Evolutionary conservation across 805 yeast species (phyloP), one percentile per base, ranked within the genome.

Genomic region (Phaffomyces opuntiae): DNA sequence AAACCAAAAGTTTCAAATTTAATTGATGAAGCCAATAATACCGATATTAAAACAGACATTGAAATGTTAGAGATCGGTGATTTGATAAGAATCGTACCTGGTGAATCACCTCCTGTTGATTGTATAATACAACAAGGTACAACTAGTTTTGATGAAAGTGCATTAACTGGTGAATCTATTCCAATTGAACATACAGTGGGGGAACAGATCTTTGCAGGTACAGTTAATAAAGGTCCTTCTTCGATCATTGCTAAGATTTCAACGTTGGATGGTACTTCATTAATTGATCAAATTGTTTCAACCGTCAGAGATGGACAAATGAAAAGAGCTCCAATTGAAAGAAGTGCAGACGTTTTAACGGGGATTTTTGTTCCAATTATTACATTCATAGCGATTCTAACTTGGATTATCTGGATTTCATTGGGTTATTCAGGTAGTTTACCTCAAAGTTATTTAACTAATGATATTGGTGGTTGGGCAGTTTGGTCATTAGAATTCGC

Each of bases 401-500:
- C 86, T 0, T 85, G 89, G 86, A 55, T 80, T 6, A 68, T 83
- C 8, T 85, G 93, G 93, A 62, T 83, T 19, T 54, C 70, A 1
- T 65, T 83, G 6, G 87, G 85, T 1, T 65, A 65, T 44, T 56
- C 75, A 1, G 82, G 83, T 0, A 53, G 64, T 1, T 65, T 83
- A 16, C 89, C 90, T 0, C 54, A 53, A 0, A 34, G 53, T 4
- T 83, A 83, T 50, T 65, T 82, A 38, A 86, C 82, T 55, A 73
- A 74, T 45, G 84, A 80, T 47, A 68, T 78, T 42, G 87, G 87
- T 14, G 87, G 88, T 1, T 83, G 90, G 88, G 67, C 75, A 0
- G 75, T 83, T 12, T 85, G 91, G 89, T 80, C 90, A 0, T 68
- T 85, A 46, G 81, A 83, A 53, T 85, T 85, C 63, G 78, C 89